Evolutionary conservation across 768 basidiomycete species (phyloP), one percentile per base, ranked within the genome.

Genomic region (Lentinula edodes): DNA sequence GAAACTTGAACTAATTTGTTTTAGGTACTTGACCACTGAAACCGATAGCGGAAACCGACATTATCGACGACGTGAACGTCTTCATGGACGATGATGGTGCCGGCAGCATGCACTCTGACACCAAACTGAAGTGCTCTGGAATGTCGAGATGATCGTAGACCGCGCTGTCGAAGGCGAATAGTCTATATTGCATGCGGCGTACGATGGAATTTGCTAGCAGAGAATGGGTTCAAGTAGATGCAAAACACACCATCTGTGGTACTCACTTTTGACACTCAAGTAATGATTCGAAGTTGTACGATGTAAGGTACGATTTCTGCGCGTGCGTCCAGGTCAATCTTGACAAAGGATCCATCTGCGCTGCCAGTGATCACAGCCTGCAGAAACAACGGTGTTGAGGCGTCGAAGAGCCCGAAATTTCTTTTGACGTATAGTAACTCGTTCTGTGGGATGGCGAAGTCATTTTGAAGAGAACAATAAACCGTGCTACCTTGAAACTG

Each of bases 401-500:
- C 62, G 62, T 74, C 72, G 60, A 74, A 58, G 54, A 76, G 63
- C 34, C 72, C 74, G 61, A 76, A 74, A 63, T 74, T 74, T 67
- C 71, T 71, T 64, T 73, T 74, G 66, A 76, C 62, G 53, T 76
- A 75, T 54, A 73, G 38, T 41, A 76, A 66, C 18, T 73, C 74
- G 56, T 73, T 72, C 74, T 76, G 60, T 5, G 16, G 43, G 13
- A 41, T 20, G 43, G 2, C 20, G 36, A 50, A 12, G 9, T 48
- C 12, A 46, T 28, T 18, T 52, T n/a, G 50, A 50, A 41, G 1
- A 23, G 28, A n/a, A 39, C 52, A 43, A n/a, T n/a, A 18, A 39
- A 39, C 32, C 23, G 46, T 12, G 38, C 4, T 8, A 54, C 34
- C 8, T 23, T 4, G n/a, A 32, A 46, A 6, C 35, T 35, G 38